Conservation (phyloP, 306 rosid genomes). For the Rosa multiflora region DNA sequence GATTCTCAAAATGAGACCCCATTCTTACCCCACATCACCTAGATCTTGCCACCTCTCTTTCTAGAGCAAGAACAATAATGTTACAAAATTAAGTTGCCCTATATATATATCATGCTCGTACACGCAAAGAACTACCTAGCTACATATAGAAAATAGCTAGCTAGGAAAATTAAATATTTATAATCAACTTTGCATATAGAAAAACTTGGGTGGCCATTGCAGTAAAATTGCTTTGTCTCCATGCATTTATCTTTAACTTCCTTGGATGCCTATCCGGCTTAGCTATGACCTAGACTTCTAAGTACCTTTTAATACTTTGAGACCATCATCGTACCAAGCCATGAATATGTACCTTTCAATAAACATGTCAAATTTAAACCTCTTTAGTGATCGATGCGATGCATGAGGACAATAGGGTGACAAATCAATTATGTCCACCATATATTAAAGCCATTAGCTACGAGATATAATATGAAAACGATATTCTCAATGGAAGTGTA, state of each 20-base stretch:
- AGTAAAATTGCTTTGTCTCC: neutral
- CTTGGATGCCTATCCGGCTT: conserved; percentile 3
- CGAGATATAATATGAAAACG: neutral
- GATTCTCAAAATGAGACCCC: neutral
- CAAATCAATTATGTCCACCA: conserved; percentile 7
- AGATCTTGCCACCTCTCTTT: conserved; percentile 17
- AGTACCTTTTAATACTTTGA: conserved; percentile 9
- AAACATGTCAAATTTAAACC: conserved; percentile 3
- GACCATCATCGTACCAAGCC: conserved; percentile 42
- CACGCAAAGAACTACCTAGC: neutral
- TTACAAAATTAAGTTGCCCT: neutral
- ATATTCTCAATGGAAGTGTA: neutral
- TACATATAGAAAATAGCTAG: neutral
- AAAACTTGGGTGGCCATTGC: neutral
- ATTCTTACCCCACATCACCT: neutral
- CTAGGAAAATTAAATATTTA: no score
- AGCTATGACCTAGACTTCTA: conserved; percentile 9
- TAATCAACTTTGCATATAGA: neutral
- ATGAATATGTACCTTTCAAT: conserved; percentile 31
- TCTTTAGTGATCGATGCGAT: neutral
- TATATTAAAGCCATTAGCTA: neutral
- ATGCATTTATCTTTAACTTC: neutral
- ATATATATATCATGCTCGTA: neutral
- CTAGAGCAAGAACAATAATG: neutral
- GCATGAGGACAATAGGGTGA: neutral